Conservation (phyloP, 345 rosid species). For the Anacardium occidentale region DNA sequence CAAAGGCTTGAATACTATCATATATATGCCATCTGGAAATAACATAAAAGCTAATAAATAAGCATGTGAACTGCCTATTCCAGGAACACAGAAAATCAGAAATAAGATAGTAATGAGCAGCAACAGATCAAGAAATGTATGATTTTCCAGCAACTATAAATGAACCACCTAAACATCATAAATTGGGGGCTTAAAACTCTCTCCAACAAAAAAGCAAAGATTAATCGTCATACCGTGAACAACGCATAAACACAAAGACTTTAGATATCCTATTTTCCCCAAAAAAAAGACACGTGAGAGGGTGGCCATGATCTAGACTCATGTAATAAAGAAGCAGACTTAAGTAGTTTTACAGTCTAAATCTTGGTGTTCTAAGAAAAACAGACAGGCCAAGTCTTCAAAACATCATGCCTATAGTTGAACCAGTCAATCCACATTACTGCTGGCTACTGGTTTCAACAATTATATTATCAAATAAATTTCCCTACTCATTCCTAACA, state of each 20-base stretch:
- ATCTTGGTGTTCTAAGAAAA: not conserved
- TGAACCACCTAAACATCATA: not conserved
- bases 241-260: not conserved
- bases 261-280: not conserved
- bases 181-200: not conserved
- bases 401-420: not conserved
- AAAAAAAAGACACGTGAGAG: not conserved
- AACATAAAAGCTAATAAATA: conserved; percentile 2
- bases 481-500: not conserved
- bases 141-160: not conserved
- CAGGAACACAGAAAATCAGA: not conserved
- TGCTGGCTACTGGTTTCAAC: not conserved
- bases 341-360: not conserved
- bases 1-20: not conserved
- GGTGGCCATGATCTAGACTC: not conserved
- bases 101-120: not conserved
- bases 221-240: not conserved
- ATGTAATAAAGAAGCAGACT: not conserved
- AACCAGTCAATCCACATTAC: not conserved
- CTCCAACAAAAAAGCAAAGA: not conserved
- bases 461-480: not conserved
- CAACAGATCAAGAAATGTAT: not conserved
- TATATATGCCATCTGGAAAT: not conserved
- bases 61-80: not conserved
- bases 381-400: not conserved